Conservation (phyloP, 495 filamentous ascomycete genomes). For the Pseudotulostoma volvatum region DNA sequence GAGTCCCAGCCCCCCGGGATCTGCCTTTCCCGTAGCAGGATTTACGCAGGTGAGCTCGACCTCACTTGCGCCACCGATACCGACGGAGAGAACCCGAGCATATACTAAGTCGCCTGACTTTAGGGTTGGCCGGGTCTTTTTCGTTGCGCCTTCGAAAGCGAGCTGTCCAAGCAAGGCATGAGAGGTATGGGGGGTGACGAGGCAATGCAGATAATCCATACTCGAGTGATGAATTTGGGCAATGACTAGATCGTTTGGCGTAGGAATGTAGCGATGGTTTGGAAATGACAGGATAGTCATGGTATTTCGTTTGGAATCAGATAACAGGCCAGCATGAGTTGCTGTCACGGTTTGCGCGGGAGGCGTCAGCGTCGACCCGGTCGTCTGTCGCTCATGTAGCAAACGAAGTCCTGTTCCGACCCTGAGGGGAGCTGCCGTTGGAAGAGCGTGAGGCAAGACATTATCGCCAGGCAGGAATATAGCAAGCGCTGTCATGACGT, state of each 20-base stretch:
- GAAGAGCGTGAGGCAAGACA: constrained; percentile 39
- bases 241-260: constrained; percentile 64
- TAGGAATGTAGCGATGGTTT: constrained; percentile 58
- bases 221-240: constrained; percentile 63
- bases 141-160: constrained; percentile 78
- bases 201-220: constrained; percentile 58
- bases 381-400: constrained; percentile 17
- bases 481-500: constrained; percentile 28
- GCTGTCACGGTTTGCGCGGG: constrained; percentile 30
- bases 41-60: constrained; percentile 82
- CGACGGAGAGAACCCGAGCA: constrained; percentile 52
- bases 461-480: constrained; percentile 65
- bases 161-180: constrained; percentile 69
- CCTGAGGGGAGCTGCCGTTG: constrained; percentile 50
- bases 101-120: constrained; percentile 63
- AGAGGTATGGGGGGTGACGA: constrained; percentile 51
- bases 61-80: constrained; percentile 64
- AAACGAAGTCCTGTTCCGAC: constrained; percentile 65
- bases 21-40: constrained; percentile 68
- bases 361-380: constrained; percentile 7
- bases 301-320: constrained; percentile 56
- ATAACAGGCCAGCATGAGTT: constrained; percentile 63
- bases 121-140: constrained; percentile 76
- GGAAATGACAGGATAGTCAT: constrained; percentile 22
- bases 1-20: constrained; percentile 74